Evolutionary conservation across 371 early-diverging fungal genomes (phyloP), one percentile per base, ranked within the genome.

Genomic region (Actinomucor elegans): DNA sequence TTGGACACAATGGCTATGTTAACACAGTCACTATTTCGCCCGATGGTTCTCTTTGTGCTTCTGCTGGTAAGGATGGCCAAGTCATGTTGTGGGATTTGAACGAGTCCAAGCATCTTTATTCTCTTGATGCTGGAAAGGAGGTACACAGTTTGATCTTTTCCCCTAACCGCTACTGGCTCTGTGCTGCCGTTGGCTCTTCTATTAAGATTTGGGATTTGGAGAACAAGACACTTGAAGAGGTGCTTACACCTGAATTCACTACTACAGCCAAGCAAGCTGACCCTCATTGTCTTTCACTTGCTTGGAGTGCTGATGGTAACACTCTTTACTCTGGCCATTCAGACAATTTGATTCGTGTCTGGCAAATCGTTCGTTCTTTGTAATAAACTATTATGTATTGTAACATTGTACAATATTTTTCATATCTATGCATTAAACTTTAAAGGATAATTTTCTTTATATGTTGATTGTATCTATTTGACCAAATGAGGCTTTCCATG

Each of bases 141-240:
- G 91, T 98, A 86, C 87, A 96, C 85, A 87, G 94, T 68, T 83
- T 98, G 42, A 87, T 86, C 76, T 98, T 98, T 92, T 93, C 94
- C 62, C 96, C 97, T 72, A 96, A 96, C 91, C 90, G 97, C 56
- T 97, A 96, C 94, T 98, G 99, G 99, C 86, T 98, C 66, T 94
- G 95, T 86, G 97, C 96, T 67, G 99, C 97, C 76, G 96, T 96
- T 65, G 81, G 84, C 59, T 76, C 83, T 49, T 83, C 89, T 77
- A 95, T 98, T 87, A 94, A 93, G 90, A 92, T 98, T 84, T 97
- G 97, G 97, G 97, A 98, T 76, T 81, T 97, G 66, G 94, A 97
- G 79, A 85, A 85, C 83, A 95, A 97, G 90, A 81, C 85, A 35
- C 75, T 94, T 59, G 94, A 96, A 43, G 92, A 89, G 80, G 94